Evolutionary conservation across 108 stramenopile species (phyloP).

Genomic region (Discostella stelligeroides): DNA sequence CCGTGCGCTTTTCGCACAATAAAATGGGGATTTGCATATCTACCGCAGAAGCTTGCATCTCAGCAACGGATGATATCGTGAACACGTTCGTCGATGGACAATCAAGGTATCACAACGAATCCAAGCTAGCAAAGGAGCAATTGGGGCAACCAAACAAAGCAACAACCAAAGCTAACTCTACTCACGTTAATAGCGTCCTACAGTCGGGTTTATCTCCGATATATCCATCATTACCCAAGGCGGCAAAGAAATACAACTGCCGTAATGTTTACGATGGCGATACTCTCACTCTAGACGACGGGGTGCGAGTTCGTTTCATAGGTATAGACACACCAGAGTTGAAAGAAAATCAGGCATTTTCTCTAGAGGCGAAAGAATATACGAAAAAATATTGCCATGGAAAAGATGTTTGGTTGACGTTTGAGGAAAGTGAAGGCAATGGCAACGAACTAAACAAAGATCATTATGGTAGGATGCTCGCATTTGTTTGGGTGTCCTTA

Average conservation of each 20-base stretch:
- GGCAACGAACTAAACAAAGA: slow-evolving; percentile 54
- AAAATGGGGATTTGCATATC: slow-evolving; percentile 42
- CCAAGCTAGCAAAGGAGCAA: slow-evolving; percentile 24
- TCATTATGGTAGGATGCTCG: slow-evolving; percentile 75
- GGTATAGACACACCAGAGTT: slow-evolving; percentile 86
- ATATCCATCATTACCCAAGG: slow-evolving; percentile 57
- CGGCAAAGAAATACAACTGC: slow-evolving; percentile 57
- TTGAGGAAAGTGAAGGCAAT: slow-evolving; percentile 20
- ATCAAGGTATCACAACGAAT: slow-evolving; percentile 42
- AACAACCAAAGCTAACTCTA: background rate
- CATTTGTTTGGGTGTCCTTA: slow-evolving; percentile 58
- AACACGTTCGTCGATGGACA: slow-evolving; percentile 38
- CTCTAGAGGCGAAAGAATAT: slow-evolving; percentile 81
- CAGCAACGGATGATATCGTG: slow-evolving; percentile 26
- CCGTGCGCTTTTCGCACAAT: too few relatives aligned
- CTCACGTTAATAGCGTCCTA: slow-evolving; percentile 21
- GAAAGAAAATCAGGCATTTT: slow-evolving; percentile 76
- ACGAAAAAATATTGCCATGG: slow-evolving; percentile 63
- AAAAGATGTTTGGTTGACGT: slow-evolving; percentile 57
- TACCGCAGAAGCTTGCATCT: slow-evolving; percentile 28
- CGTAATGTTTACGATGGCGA: slow-evolving; percentile 83
- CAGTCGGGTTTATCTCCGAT: slow-evolving; percentile 46
- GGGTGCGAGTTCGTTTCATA: slow-evolving; percentile 65
- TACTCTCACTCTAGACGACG: slow-evolving; percentile 69
- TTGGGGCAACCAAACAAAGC: slow-evolving; percentile 15